Evolutionary conservation across 495 filamentous ascomycete genomes (phyloP).

Genomic region (Penicillium angulare): DNA sequence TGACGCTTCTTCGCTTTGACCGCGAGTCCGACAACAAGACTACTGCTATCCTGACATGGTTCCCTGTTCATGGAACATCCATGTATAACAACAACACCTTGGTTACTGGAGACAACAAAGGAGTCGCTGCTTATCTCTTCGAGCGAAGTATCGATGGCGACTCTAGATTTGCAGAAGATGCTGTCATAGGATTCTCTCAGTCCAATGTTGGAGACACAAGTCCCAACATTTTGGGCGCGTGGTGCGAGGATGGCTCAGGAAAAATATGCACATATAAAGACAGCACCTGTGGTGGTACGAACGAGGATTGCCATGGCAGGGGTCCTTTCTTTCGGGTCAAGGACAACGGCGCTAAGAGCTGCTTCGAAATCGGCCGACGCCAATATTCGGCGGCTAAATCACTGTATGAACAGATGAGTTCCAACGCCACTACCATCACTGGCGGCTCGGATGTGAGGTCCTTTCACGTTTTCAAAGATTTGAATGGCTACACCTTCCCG

Average conservation of each 20-base stretch:
- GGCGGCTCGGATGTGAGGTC: constrained; percentile 62
- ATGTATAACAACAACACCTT: constrained; percentile 92
- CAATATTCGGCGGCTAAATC: constrained; percentile 63
- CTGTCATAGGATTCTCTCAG: constrained; percentile 93
- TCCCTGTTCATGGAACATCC: constrained; percentile 90
- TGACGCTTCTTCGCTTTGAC: constrained; percentile 82
- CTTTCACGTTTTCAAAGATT: constrained; percentile 73
- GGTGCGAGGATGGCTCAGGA: constrained; percentile 73
- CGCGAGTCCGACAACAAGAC: constrained; percentile 68
- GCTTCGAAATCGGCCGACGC: constrained; percentile 68
- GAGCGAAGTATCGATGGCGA: constrained; percentile 65
- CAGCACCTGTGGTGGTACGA: constrained; percentile 76
- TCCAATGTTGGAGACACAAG: constrained; percentile 91
- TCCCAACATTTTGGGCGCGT: constrained; percentile 86
- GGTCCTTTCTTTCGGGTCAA: constrained; percentile 75
- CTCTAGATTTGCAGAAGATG: constrained; percentile 56
- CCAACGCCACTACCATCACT: constrained; percentile 42
- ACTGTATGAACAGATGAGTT: constrained; percentile 55
- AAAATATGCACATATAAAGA: constrained; percentile 66
- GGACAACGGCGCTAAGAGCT: constrained; percentile 69
- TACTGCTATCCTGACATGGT: constrained; percentile 84
- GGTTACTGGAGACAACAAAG: constrained; percentile 93
- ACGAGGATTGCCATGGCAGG: constrained; percentile 76
- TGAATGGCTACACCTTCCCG: constrained; percentile 70
- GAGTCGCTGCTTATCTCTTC: constrained; percentile 83